Percentiles rank a stretch among this genome's conserved stretches.
These are phyloP conservation scores for Cryptosporidium viatorum DNA, from an alignment of 169 alveolate species.

Conservation along the genomic window DNA sequence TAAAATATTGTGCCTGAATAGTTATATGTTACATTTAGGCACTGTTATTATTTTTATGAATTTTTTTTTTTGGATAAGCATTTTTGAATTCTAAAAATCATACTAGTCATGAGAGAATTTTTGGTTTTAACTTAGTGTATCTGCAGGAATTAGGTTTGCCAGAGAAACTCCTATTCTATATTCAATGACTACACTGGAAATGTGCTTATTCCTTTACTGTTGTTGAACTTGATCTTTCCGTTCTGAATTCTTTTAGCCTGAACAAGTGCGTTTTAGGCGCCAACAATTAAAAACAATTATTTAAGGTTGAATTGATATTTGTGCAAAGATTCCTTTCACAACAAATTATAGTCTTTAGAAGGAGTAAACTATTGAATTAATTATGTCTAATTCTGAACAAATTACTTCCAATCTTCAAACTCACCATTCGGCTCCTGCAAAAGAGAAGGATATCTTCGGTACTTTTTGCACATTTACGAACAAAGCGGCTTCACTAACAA, in stretches of 20 bases:
- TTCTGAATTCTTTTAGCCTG: no score
- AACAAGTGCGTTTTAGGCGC: no score
- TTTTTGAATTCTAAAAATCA: background rate
- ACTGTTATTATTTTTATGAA: background rate
- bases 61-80: background rate
- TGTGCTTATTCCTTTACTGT: no score
- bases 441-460: background rate
- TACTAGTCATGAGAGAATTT: background rate
- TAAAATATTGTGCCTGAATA: slow-evolving; percentile 10
- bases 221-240: no score
- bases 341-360: background rate
- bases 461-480: background rate
- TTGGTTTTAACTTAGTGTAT: background rate
- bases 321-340: background rate
- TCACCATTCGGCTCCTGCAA: background rate
- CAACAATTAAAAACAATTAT: no score
- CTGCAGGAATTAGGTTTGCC: no score
- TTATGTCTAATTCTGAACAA: background rate
- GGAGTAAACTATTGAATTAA: background rate
- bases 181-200: no score
- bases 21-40: background rate
- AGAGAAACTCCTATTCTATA: no score
- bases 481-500: background rate
- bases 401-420: background rate
- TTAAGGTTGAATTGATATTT: background rate